Base-by-base conservation (phyloP, 768 basidiomycete genomes). In the Lactarius deliciosus region DNA sequence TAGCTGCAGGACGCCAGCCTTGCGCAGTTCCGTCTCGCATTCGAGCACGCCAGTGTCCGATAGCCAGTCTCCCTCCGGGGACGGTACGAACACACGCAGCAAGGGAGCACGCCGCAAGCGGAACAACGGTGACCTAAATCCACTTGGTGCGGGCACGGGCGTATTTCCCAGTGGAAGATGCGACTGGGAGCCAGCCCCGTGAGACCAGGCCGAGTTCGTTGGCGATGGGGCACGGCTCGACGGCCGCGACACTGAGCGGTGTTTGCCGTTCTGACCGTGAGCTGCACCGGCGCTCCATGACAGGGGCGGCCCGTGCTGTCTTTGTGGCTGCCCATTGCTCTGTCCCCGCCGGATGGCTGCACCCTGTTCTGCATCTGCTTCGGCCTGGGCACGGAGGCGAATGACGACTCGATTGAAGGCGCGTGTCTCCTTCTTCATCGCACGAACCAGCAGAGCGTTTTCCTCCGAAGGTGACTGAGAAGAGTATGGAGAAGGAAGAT, bases 21-120 rank as follows among this genome's bases (percentile, higher is more conserved):
- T 80, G 69, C 85, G 85, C 70, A 91, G 81, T 78, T 95, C 93
- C 1, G 83, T 85, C 75, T 95, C 93, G 73, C 92, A 94, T 71
- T 90, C 88, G 63, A 92, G 72, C 22, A 95, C 86, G 65, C 90
- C 89, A 70, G 84, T 81, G 75, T 94, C 92, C 11, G 88, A 89
- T 56, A 95, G 78, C 92, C 92, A 95, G 69, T 90, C 88, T 8
- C 92, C 92, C 61, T 92, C 91, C 0, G 90, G 90, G 10, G 89
- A 91, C 22, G 92, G 93, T 4, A 95, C 90, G 72, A 93, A 94
- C 41, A 92, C 90, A 25, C 90, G 79, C 68, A 94, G 72, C 22
- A 94, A 78, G 28, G 91, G 91, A 2, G 93, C 92, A 16, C 91
- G 87, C 18, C 87, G 83, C 10, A 82, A 74, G 36, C 86, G 81